Evolutionary conservation across 352 stramenopile species (phyloP).

Genomic region (Pelagophyceae sp.): DNA sequence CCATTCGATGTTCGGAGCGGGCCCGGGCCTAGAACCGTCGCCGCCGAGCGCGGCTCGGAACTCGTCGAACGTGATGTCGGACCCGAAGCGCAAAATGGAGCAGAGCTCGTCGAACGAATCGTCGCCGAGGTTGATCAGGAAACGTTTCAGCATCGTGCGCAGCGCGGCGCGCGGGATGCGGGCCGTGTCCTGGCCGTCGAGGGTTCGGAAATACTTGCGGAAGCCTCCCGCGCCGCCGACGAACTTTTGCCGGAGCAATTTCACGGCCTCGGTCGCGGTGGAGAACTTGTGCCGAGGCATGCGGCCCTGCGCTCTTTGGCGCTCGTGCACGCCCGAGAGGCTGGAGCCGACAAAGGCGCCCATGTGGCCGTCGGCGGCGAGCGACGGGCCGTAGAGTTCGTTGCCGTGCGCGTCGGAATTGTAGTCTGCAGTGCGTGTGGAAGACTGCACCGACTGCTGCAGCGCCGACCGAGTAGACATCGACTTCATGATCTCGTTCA

Average conservation of each 20-base stretch:
- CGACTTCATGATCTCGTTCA: not conserved
- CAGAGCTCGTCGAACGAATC: not conserved
- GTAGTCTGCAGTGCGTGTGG: not conserved
- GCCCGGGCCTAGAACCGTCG: no score
- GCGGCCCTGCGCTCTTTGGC: not conserved
- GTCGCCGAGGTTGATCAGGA: not conserved
- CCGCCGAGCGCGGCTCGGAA: not conserved
- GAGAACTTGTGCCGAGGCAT: not conserved
- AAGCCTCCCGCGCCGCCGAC: not conserved
- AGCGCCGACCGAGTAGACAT: not conserved
- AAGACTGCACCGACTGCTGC: not conserved
- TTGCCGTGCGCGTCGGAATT: not conserved
- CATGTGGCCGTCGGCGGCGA: not conserved
- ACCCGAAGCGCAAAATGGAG: not conserved
- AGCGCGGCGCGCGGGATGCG: not conserved
- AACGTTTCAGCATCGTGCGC: not conserved
- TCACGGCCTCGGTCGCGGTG: not conserved
- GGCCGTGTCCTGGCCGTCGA: not conserved
- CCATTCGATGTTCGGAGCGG: constrained; percentile 5
- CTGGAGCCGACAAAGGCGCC: not conserved
- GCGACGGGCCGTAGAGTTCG: not conserved
- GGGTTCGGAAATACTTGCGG: not conserved
- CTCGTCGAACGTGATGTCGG: not conserved
- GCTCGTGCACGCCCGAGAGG: not conserved
- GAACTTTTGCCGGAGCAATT: not conserved